phyloP scores from a whole-genome alignment of 257 asterid species.

The Leonotis leonurus region DNA sequence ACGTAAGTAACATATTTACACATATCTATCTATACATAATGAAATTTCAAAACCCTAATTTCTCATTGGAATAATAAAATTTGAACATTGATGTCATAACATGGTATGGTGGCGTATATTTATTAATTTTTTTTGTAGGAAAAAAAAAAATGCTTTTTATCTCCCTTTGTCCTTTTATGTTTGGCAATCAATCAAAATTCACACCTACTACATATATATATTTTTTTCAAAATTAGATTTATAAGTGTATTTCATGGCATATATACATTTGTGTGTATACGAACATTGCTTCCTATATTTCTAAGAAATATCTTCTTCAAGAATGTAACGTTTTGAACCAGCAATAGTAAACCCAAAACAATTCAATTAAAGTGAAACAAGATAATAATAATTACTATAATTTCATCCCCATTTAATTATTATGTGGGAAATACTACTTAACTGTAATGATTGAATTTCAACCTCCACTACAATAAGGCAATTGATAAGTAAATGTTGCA shows the following conservation, averaged over 20 bases:
- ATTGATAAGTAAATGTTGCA: background rate
- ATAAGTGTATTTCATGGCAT: background rate
- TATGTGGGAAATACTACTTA: background rate
- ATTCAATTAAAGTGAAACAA: too few species aligned
- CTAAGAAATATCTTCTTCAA: background rate
- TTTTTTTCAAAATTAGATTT: background rate
- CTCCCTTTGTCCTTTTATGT: background rate
- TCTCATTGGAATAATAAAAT: background rate
- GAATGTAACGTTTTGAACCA: background rate
- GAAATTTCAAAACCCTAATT: background rate
- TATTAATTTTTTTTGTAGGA: background rate
- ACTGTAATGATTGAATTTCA: background rate
- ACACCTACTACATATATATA: background rate
- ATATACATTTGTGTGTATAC: background rate
- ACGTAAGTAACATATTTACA: background rate
- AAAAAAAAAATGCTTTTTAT: background rate
- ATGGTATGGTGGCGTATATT: background rate
- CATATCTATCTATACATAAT: background rate
- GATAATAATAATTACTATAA: too few species aligned
- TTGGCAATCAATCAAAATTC: conserved; percentile 13
- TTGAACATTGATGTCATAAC: conserved; percentile 1
- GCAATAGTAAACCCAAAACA: background rate
- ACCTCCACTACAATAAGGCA: background rate
- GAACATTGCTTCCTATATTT: background rate
- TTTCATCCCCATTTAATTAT: background rate